Evolutionary conservation across 306 rosid genomes (phyloP), one percentile per base, ranked within the genome.

Genomic region (Vigna mungo): DNA sequence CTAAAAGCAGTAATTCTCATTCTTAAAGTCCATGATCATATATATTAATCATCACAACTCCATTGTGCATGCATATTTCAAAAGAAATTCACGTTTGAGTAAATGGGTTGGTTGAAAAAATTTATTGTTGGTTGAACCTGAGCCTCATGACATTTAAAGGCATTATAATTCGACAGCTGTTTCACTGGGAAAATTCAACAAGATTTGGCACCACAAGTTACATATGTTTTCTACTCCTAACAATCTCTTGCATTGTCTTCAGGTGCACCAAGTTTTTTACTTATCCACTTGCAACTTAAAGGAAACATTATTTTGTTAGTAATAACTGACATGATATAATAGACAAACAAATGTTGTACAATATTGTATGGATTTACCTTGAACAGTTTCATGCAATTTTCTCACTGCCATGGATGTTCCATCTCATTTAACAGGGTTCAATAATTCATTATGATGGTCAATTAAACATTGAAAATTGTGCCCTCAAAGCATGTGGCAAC

Each of bases 51-150:
- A 59, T 60, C 46, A 76, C 64, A 76, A 49, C 36, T 72, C 5
- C 65, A 37, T 18, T 55, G 32, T 11, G 11, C 6, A 34, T 21
- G 30, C 43, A 72, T 66, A 60, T 49, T 78, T 53, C 78, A 65
- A 46, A 18, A 9, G 68, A 36, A 36, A 71, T 56, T 58, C 73
- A 65, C 76, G 55, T 71, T 68, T 68, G 55, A 53, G 67, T 61
- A 17, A 62, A 21, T 23, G 14, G 23, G 75, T 36, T 68, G 34
- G 71, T 63, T 62, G 68, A 51, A 69, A 51, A 81, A 43, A 71
- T 30, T 69, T 60, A 72, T 71, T 77, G 48, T 62, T 76, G 27
- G 16, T 30, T 68, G 76, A 68, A 61, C 41, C 41, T 51, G 17
- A 60, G 78, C 6, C 43, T 81, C 61, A 9, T 60, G 49, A 41